Base-by-base conservation (phyloP, 108 stramenopile species). In the Nannochloropsis salina region DNA sequence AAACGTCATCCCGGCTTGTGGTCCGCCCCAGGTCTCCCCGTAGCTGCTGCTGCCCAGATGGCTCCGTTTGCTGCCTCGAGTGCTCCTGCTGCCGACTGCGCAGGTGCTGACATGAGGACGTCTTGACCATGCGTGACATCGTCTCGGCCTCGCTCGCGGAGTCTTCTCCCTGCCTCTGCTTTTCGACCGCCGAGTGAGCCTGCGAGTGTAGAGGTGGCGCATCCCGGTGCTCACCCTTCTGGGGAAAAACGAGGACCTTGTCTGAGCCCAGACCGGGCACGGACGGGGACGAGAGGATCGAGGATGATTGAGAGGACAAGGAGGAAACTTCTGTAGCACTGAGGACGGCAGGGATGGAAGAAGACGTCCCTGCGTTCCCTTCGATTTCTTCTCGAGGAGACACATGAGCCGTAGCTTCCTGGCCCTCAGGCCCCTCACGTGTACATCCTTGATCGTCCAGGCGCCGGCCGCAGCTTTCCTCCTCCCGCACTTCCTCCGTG, bases 91-190 rank as follows among this genome's bases (percentile, higher is more conserved):
- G 61, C 5, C n/a, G 61, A n/a, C n/a, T n/a, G 61, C n/a, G 6
- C 20, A n/a, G 61, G 61, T 74, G 61, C 61, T 74, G 61, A n/a
- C 15, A 74, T 15, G 61, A 74, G 61, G n/a, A 3, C 20, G 15
- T n/a, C 61, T 74, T 74, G 61, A 3, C 20, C 61, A 74, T 74
- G n/a, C 61, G 61, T 3, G 61, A n/a, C 61, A 6, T 74, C n/a
- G 61, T 74, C 47, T 51, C n/a, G 61, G 61, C 61, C n/a, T 74
- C 61, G 61, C 61, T 74, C 61, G 61, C 61, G 3, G 61, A n/a
- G 61, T 74, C 61, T n/a, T n/a, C 61, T 74, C 8, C 61, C 61
- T 3, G 61, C 61, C n/a, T 31, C 31, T 31, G 31, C 31, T 31
- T 31, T 31, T 31, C 31, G 31, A 31, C 31, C 31, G 31, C 31